Evolutionary conservation across 2,329 filamentous ascomycete species (phyloP).

Genomic region (Colletotrichum sp.): DNA sequence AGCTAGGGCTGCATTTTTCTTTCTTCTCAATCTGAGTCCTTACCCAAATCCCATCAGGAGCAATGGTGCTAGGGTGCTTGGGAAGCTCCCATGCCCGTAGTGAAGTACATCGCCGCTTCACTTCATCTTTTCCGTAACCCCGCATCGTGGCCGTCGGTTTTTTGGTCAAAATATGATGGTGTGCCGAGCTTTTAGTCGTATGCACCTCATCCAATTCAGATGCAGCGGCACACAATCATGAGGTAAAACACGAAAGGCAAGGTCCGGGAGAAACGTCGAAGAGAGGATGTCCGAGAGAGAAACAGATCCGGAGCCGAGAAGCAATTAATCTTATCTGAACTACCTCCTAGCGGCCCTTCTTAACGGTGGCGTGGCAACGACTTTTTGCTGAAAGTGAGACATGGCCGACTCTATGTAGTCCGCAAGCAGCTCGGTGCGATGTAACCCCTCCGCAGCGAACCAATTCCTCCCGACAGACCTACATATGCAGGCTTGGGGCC

Average conservation of each 20-base stretch:
- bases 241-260: neutral
- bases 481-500: neutral
- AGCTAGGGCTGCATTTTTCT: neutral
- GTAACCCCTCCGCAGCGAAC: neutral
- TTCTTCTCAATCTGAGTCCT: neutral
- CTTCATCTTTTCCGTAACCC: conserved; percentile 21
- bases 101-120: conserved; percentile 44
- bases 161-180: neutral
- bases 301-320: neutral
- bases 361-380: neutral
- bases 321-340: neutral
- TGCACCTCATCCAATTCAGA: neutral
- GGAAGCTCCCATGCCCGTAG: conserved; percentile 50
- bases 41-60: conserved; percentile 48
- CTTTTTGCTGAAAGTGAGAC: neutral
- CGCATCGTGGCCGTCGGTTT: conserved; percentile 21
- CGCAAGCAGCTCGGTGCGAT: neutral
- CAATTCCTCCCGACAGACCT: neutral
- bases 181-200: neutral
- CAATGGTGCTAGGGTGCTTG: conserved; percentile 51
- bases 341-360: neutral
- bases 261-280: neutral
- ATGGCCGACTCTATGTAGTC: conserved; percentile 11
- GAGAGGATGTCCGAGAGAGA: neutral
- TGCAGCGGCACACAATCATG: neutral